Evolutionary conservation across 192 early-diverging fungal species (phyloP).

Genomic region (Backusella liffmaniae): DNA sequence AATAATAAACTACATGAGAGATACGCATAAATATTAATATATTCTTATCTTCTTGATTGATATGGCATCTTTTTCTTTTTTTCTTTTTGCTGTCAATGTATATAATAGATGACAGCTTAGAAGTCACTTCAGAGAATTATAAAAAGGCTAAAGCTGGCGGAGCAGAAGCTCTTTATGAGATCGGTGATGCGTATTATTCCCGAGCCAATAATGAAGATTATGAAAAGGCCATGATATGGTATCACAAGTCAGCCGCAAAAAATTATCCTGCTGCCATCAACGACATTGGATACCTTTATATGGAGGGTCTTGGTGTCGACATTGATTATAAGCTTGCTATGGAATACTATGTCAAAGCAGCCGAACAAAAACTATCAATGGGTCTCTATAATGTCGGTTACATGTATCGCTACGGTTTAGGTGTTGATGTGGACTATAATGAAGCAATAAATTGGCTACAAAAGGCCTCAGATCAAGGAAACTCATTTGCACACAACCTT

Average conservation of each 20-base stretch:
- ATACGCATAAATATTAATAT: background rate
- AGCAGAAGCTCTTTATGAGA: background rate
- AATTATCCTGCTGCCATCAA: background rate
- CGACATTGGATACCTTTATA: background rate
- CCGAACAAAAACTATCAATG: background rate
- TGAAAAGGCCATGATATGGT: background rate
- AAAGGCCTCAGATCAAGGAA: background rate
- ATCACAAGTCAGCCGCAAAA: background rate
- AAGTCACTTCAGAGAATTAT: background rate
- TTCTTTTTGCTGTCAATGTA: background rate
- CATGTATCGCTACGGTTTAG: background rate
- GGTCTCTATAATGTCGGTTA: background rate
- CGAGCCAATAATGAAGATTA: background rate
- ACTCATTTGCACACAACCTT: background rate
- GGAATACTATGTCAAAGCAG: background rate
- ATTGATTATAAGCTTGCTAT: background rate
- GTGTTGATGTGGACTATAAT: background rate
- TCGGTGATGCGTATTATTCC: background rate
- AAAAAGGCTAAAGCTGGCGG: background rate
- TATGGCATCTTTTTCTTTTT: background rate
- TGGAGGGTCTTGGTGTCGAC: background rate
- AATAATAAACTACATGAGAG: background rate
- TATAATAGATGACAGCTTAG: background rate
- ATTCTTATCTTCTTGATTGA: background rate
- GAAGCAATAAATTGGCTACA: background rate